Evolutionary conservation across 495 filamentous ascomycete species (phyloP), one percentile per base, ranked within the genome.

Genomic region (Trichoderma orchidacearum): DNA sequence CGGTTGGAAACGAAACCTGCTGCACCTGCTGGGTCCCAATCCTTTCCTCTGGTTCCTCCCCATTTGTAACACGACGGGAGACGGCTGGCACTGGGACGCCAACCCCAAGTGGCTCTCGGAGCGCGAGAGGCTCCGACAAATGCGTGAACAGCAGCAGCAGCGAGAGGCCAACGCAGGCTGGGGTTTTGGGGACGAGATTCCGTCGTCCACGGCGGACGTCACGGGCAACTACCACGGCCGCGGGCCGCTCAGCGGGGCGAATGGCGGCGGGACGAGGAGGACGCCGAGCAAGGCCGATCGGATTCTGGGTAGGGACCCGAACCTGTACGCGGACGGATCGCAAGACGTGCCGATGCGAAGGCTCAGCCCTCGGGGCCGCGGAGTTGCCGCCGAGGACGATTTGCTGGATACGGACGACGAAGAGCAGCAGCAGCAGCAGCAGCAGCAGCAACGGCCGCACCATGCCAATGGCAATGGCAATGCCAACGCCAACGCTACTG

Each of bases 51-150:
- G 93, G 91, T 63, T 70, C 3, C 60, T 96, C n/a, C 94, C 93
- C 0, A 68, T 95, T 15, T 82, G 82, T 67, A 95, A 84, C 55
- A 92, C 89, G 0, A 84, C 79, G 0, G 91, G 91, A 9, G 89
- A 98, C 65, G 93, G 93, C n/a, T 97, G 90, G 90, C 80, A 70
- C 61, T 98, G 93, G 93, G 90, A 95, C 63, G 79, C 90, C 1
- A 95, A 82, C 57, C 69, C 72, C 1, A 79, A 77, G 58, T 93
- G 89, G 79, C 59, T 86, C 15, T 82, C 80, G 25, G 84, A 83
- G 3, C 75, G 81, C 36, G 84, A 89, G 21, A 68, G 71, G 2
- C 63, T 89, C 30, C n/a, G 41, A 74, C 80, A 2, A 53, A 68
- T 3, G 77, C 72, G 87, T 15, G 79, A 83, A 51, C 72, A 76